phyloP scores from a whole-genome alignment of 2,329 filamentous ascomycete species.

The Annulohypoxylon truncatum region DNA sequence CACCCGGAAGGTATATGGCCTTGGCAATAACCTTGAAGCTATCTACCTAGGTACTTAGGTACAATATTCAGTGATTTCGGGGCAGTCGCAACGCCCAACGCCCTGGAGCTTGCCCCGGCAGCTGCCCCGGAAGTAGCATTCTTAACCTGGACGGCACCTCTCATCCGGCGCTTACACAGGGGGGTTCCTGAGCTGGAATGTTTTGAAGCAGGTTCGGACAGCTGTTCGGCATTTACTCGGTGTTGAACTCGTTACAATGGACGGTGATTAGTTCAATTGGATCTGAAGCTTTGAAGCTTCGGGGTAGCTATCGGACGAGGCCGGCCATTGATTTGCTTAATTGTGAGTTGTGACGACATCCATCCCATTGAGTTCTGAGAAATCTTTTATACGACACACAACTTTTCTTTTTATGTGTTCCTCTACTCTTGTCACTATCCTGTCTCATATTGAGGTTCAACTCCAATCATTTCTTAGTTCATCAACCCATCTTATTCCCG shows the following conservation, averaged over 20 bases:
- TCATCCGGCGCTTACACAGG: slow-evolving; percentile 14
- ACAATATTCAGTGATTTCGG: slow-evolving; percentile 2
- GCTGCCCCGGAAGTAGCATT: not conserved
- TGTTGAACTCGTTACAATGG: slow-evolving; percentile 13
- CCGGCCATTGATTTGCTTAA: slow-evolving; percentile 19
- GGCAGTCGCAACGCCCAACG: slow-evolving; percentile 6
- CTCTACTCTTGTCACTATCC: not conserved
- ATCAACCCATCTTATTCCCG: not conserved
- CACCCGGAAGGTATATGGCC: not conserved
- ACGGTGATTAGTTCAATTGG: slow-evolving; percentile 16
- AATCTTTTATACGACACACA: too few relatives aligned
- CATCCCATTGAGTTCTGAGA: slow-evolving; percentile 10
- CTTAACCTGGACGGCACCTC: not conserved
- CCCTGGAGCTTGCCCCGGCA: slow-evolving; percentile 20
- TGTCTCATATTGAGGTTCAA: slow-evolving; percentile 10
- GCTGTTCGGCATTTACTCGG: slow-evolving; percentile 35
- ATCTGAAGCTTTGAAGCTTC: slow-evolving; percentile 5
- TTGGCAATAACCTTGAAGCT: not conserved
- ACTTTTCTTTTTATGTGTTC: not conserved
- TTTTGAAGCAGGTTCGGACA: slow-evolving; percentile 19
- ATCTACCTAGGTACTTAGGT: not conserved
- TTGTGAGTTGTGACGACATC: slow-evolving; percentile 24
- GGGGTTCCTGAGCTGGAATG: slow-evolving; percentile 20
- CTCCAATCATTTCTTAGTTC: not conserved
- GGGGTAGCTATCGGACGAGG: slow-evolving; percentile 8